Evolutionary conservation across 192 early-diverging fungal species (phyloP), one percentile per base, ranked within the genome.

Genomic region (Backusella macrospora): DNA sequence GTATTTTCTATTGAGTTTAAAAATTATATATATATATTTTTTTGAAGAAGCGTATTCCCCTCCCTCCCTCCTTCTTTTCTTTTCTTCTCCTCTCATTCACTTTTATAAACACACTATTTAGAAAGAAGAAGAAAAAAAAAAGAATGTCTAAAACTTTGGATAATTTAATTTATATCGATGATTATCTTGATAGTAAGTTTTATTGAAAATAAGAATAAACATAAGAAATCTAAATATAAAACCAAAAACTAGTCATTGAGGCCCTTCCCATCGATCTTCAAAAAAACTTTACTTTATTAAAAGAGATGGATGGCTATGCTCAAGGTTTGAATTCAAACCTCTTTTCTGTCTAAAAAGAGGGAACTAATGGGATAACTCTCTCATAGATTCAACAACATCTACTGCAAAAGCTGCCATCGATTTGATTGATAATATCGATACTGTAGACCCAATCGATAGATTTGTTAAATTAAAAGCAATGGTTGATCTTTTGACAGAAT

Each of bases 261-360:
- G 86, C 92, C 0, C 77, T 94, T 16, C 93, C 93, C 0, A 74
- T 89, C 76, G 93, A 94, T 72, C 85, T 93, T 18, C 90, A 91
- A 62, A 86, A 94, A 26, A 94, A 95, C 73, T 96, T 99, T 62
- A 92, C 96, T 9, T 77, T 96, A 75, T 95, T 98, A 93, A 88
- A 92, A 16, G 95, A 96, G 80, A 88, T 98, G 23, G 95, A 96
- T 79, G 90, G 88, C 26, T 80, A 83, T 26, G 85, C 90, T 26
- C 87, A 93, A 80, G 85, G 89, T 92, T 70, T 43, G n/a, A 2
- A 65, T 9, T 21, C 18, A 8, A 34, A 15, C 34, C 26, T 38
- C 14, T 5, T 43, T 10, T 66, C n/a, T 6, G 9, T 23, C 16
- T 42, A 12, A 40, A 43, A 43, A 10, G 21, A 42, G 13, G 26